Percentiles rank a stretch among this genome's conserved stretches.
Conservation (phyloP, 1,139 yeast species). For the Lodderomyces parapsilosis region DNA sequence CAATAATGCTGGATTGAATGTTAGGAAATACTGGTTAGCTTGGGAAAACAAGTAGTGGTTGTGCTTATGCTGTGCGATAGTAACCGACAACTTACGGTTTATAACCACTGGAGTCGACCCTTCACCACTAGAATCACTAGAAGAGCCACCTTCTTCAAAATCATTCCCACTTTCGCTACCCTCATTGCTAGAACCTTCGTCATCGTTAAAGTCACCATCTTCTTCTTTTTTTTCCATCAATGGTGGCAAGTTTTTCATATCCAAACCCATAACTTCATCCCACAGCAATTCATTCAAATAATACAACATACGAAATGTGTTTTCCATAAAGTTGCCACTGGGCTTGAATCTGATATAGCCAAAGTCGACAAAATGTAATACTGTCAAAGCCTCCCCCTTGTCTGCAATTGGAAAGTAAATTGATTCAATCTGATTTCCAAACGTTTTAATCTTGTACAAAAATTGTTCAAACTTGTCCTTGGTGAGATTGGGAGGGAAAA, state of each 20-base stretch:
- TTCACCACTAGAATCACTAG: neutral
- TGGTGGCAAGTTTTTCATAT: conserved; percentile 8
- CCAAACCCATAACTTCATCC: conserved; percentile 25
- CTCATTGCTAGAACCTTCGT: neutral
- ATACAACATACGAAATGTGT: conserved; percentile 31
- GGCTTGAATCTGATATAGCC: conserved; percentile 33
- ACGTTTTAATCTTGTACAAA: conserved; percentile 31
- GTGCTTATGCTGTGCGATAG: conserved; percentile 43
- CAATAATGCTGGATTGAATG: conserved; percentile 4
- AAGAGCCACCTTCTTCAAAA: neutral
- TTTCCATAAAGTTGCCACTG: conserved; percentile 20
- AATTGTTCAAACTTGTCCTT: conserved; percentile 21
- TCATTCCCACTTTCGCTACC: neutral
- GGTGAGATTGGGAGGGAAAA: conserved; percentile 22
- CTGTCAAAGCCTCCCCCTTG: conserved; percentile 13
- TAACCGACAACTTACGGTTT: conserved; percentile 21
- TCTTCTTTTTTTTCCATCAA: conserved; percentile 14
- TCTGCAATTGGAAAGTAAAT: conserved; percentile 41
- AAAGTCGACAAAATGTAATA: conserved; percentile 20
- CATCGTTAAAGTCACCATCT: neutral
- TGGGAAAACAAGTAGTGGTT: conserved; percentile 27
- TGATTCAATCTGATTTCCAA: conserved; percentile 38
- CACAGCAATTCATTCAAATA: conserved; percentile 28
- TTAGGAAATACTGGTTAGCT: conserved; percentile 12
- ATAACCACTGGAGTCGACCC: conserved; percentile 5